Evolutionary conservation across 2,329 filamentous ascomycete genomes (phyloP).

Genomic region (Hymenoscyphus fructigenus): DNA sequence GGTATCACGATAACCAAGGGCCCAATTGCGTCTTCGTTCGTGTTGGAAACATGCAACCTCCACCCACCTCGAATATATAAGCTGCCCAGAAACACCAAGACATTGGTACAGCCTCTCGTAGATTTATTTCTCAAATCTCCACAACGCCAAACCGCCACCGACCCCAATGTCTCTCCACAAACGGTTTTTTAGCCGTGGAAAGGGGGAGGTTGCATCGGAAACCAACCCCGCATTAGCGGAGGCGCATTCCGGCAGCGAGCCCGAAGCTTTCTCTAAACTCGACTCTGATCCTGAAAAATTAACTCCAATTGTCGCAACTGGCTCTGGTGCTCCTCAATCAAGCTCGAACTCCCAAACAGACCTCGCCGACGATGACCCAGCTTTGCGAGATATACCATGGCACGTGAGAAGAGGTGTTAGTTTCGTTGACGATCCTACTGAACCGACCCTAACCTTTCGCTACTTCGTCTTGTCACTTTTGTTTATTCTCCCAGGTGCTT

Average conservation of each 20-base stretch:
- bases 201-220: neutral
- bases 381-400: constrained; percentile 52
- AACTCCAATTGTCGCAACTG: neutral
- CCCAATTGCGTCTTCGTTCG: neutral
- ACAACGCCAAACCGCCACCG: neutral
- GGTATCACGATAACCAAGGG: neutral
- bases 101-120: neutral
- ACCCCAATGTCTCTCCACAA: neutral
- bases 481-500: constrained; percentile 57
- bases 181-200: neutral
- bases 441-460: constrained; percentile 58
- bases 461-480: constrained; percentile 56
- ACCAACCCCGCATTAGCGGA: neutral
- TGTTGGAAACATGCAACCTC: neutral
- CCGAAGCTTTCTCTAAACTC: neutral
- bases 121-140: neutral
- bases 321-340: neutral
- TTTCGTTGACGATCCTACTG: constrained; percentile 54
- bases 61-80: neutral
- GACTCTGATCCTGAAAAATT: neutral
- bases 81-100: neutral
- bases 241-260: neutral
- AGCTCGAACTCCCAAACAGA: neutral
- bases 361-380: constrained; percentile 46
- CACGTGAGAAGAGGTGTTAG: constrained; percentile 58